Percentiles rank a stretch among this genome's conserved stretches.
Evolutionary conservation across 768 basidiomycete species (phyloP).

Genomic region (Leccinellum rugosiceps): DNA sequence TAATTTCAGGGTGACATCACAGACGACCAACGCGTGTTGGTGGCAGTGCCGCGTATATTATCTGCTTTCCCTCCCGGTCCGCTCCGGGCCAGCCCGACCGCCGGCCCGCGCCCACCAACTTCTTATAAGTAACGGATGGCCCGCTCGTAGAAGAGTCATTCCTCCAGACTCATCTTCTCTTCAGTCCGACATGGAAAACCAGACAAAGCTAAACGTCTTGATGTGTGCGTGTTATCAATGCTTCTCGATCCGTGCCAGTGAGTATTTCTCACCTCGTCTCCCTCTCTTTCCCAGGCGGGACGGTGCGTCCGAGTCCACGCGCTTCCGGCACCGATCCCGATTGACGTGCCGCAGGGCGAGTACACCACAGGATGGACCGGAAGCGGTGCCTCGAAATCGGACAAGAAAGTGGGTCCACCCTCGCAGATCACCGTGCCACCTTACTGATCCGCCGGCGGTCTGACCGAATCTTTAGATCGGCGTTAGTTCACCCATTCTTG

Average conservation of each 20-base stretch:
- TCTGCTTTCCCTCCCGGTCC: not conserved
- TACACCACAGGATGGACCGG: conserved; percentile 96
- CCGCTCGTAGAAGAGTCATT: too few relatives aligned
- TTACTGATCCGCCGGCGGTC: not conserved
- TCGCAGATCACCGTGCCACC: not conserved
- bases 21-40: conserved; percentile 18
- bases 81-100: not conserved
- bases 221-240: conserved; percentile 58
- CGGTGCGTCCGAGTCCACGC: conserved; percentile 28
- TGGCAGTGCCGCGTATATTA: conserved; percentile 19
- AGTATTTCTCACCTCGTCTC: conserved; percentile 4
- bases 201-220: conserved; percentile 60
- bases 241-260: not conserved
- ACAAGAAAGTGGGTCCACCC: conserved; percentile 71
- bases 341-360: conserved; percentile 52
- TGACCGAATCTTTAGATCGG: conserved; percentile 50
- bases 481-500: conserved; percentile 38
- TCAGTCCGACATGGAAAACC: conserved; percentile 38
- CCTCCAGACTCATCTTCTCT: not conserved
- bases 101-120: conserved; percentile 3
- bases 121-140: not conserved
- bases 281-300: conserved; percentile 39
- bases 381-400: conserved; percentile 88
- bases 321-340: not conserved
- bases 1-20: conserved; percentile 29